A percentile compares a stretch with the other conserved stretches of the same genome.
These are phyloP conservation scores for Colletotrichum sp. DNA, from an alignment of 2,329 filamentous ascomycete species.

Conservation along the genomic window DNA sequence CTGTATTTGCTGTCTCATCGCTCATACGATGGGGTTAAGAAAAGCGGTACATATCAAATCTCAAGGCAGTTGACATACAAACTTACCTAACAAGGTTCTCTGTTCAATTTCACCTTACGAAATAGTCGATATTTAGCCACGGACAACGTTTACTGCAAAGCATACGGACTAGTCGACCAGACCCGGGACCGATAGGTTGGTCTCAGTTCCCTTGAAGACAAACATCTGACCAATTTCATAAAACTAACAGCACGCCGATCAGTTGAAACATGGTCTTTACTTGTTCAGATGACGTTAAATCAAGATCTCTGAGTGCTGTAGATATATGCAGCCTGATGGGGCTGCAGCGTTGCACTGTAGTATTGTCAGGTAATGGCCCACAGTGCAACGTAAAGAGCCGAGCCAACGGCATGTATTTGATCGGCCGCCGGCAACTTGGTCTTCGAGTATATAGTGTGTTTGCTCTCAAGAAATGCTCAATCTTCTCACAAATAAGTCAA, in stretches of 20 bases:
- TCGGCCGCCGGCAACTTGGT: not conserved
- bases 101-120: too few species aligned
- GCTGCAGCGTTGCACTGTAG: not conserved
- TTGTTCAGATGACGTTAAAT: not conserved
- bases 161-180: accelerated
- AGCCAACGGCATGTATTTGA: not conserved
- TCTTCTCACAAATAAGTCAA: not conserved
- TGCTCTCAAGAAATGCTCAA: not conserved
- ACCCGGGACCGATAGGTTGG: not conserved
- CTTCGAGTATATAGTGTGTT: not conserved
- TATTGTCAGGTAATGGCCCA: not conserved
- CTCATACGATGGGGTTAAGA: not conserved
- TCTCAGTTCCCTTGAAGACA: not conserved
- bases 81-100: too few species aligned
- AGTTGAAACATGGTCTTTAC: not conserved
- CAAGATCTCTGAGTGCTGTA: not conserved
- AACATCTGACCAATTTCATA: not conserved
- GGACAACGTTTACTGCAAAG: accelerated
- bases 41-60: not conserved
- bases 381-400: not conserved
- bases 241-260: not conserved
- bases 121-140: too few species aligned
- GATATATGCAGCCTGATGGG: not conserved
- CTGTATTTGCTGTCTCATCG: not conserved
- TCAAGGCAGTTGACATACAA: accelerated